Percentiles rank a stretch among this genome's conserved stretches.
Evolutionary conservation across 2,329 filamentous ascomycete genomes (phyloP).

Genomic region (Tolypocladium pustulatum): DNA sequence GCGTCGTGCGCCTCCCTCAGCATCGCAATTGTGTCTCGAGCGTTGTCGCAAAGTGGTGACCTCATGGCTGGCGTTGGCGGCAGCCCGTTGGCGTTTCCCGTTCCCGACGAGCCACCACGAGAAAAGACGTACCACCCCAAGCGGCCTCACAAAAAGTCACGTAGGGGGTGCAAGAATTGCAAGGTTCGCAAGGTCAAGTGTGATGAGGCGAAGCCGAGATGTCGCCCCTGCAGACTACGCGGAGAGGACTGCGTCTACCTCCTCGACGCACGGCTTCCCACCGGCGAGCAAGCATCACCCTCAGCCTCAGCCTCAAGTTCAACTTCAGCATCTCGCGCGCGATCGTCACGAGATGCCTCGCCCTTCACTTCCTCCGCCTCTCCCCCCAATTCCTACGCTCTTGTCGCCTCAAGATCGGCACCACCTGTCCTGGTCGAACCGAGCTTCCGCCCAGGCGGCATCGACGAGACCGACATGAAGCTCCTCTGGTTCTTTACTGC

Average conservation of each 20-base stretch:
- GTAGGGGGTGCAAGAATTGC: constrained; percentile 42
- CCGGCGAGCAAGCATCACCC: not conserved
- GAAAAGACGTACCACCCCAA: constrained; percentile 28
- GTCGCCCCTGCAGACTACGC: constrained; percentile 37
- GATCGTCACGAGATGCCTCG: constrained; percentile 2
- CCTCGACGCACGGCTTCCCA: constrained; percentile 4
- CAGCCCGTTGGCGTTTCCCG: not conserved
- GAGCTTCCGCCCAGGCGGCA: constrained; percentile 18
- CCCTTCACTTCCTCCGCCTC: not conserved
- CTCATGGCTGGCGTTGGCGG: not conserved
- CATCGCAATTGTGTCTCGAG: not conserved
- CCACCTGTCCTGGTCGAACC: constrained; percentile 12
- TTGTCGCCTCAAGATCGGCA: not conserved
- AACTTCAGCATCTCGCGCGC: constrained; percentile 2
- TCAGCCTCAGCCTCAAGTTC: not conserved
- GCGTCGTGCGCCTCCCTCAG: not conserved
- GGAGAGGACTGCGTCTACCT: constrained; percentile 37
- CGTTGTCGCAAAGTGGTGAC: not conserved
- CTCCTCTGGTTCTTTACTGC: constrained; percentile 45
- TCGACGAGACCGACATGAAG: constrained; percentile 36
- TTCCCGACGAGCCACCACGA: not conserved
- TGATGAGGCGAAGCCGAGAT: constrained; percentile 38
- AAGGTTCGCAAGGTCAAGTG: constrained; percentile 46
- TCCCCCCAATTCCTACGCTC: not conserved
- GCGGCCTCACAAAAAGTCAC: constrained; percentile 44